Percentiles rank a stretch among this genome's conserved stretches.
Conservation (phyloP, 345 rosid species). For the Mallotus nudiflorus region DNA sequence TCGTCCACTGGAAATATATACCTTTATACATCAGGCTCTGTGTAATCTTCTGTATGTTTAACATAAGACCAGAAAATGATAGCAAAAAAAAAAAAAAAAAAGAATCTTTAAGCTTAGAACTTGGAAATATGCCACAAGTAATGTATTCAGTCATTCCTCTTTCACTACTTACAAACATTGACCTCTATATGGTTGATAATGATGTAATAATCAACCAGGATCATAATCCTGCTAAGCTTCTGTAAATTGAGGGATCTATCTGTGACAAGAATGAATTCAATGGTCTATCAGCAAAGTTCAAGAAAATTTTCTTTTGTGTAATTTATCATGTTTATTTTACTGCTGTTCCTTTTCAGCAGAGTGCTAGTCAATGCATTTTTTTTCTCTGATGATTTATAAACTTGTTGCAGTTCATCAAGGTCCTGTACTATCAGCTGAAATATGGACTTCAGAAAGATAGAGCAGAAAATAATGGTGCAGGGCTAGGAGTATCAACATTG, state of each 20-base stretch:
- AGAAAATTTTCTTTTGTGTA: no score
- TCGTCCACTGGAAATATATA: no score
- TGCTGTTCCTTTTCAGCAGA: no score
- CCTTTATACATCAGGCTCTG: background rate
- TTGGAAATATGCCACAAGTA: no score
- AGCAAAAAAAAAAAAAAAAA: no score
- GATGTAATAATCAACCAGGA: background rate
- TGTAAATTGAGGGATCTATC: no score
- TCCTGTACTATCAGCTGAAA: constrained; percentile 81
- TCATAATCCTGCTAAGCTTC: no score
- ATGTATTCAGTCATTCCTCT: background rate
- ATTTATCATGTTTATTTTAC: no score
- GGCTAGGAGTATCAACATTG: constrained; percentile 51
- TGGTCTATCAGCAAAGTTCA: no score
- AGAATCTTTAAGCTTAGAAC: no score
- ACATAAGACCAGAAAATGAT: background rate
- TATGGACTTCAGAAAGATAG: constrained; percentile 76
- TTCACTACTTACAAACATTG: background rate
- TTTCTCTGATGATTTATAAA: constrained; percentile 7
- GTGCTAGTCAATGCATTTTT: background rate
- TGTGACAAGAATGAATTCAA: no score
- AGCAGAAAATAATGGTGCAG: constrained; percentile 31
- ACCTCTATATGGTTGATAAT: no score
- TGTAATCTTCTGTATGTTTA: background rate
- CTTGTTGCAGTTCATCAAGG: constrained; percentile 69